These are phyloP conservation scores for Arthonia radiata DNA, from an alignment of 495 filamentous ascomycete genomes.

Conservation along the genomic window DNA sequence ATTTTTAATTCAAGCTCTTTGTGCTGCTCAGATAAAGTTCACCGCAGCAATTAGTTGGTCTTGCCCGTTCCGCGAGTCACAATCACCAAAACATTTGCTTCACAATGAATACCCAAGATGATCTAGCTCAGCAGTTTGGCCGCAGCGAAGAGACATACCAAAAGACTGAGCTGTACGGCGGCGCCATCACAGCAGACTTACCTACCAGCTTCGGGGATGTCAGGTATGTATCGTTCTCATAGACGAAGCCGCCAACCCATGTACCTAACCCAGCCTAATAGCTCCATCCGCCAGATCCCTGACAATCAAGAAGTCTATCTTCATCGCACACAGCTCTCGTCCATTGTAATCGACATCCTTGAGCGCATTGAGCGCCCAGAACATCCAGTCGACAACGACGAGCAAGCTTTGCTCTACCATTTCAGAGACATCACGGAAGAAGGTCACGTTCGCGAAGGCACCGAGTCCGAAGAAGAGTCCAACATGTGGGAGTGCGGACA, in stretches of 20 bases:
- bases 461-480: too few species aligned
- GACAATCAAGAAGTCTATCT: conserved; percentile 91
- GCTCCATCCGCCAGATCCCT: conserved; percentile 66
- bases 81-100: too few species aligned
- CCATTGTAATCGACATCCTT: conserved; percentile 70
- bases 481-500: too few species aligned
- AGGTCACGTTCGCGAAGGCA: too few species aligned
- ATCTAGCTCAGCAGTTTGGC: conserved; percentile 42
- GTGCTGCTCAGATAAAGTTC: too few species aligned
- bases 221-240: conserved; percentile 26
- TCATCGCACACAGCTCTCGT: conserved; percentile 48
- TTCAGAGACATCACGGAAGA: conserved; percentile 60
- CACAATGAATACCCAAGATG: not conserved
- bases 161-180: conserved; percentile 58
- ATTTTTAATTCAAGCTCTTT: too few species aligned
- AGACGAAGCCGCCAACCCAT: not conserved
- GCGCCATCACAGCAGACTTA: conserved; percentile 47
- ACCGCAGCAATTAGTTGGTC: too few species aligned
- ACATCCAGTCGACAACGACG: conserved; percentile 24
- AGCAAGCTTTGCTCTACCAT: conserved; percentile 46
- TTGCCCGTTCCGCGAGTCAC: too few species aligned
- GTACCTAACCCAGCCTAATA: conserved; percentile 10
- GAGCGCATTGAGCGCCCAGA: conserved; percentile 33
- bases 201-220: conserved; percentile 56
- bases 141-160: too few species aligned